Conservation (phyloP, 2,329 filamentous ascomycete species). For the Trichoderma polysporum region DNA sequence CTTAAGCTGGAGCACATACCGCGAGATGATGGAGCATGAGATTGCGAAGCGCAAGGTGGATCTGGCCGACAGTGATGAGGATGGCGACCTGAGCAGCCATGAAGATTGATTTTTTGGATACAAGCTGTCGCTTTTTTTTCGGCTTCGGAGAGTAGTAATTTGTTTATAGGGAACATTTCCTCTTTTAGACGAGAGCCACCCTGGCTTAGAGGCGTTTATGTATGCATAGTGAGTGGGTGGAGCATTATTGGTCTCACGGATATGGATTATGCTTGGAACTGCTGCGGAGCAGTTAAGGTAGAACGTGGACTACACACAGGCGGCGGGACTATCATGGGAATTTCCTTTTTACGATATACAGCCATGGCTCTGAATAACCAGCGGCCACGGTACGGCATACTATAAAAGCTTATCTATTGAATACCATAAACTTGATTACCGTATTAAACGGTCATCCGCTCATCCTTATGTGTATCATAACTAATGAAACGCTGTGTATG, state of each 20-base stretch:
- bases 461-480: neutral
- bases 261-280: neutral
- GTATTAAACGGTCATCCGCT: neutral
- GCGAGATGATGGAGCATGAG: conserved; percentile 85
- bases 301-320: neutral
- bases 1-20: conserved; percentile 86
- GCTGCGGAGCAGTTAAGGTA: neutral
- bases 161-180: neutral
- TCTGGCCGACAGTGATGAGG: conserved; percentile 49
- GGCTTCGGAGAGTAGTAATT: neutral
- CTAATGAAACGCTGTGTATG: neutral
- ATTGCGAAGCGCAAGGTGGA: conserved; percentile 54
- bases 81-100: conserved; percentile 40
- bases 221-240: neutral
- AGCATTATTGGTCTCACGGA: neutral
- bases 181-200: neutral
- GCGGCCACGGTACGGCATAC: neutral
- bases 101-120: conserved; percentile 27
- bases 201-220: conserved; percentile 14
- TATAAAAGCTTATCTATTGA: neutral
- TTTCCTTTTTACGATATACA: neutral
- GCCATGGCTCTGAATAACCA: neutral
- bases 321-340: neutral
- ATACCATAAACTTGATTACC: neutral
- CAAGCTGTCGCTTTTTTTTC: neutral